Conservation (phyloP, 202 grass and related monocot genomes). For the Setaria italica region DNA sequence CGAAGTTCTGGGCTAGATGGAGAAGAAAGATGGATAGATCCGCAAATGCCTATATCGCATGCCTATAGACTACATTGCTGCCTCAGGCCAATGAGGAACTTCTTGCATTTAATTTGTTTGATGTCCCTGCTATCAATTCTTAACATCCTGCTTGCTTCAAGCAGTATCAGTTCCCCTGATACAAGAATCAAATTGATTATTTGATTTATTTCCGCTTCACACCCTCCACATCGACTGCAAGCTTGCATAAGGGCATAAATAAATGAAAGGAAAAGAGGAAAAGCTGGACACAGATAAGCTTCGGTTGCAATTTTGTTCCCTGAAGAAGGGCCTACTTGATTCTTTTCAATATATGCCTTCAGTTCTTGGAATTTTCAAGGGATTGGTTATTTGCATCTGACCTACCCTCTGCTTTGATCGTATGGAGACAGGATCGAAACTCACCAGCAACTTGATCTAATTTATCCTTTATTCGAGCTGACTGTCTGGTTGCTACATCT, state of each 20-base stretch:
- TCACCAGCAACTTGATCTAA: not conserved
- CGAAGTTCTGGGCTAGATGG: too few species aligned
- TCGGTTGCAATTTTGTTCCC: not conserved
- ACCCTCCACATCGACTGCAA: not conserved
- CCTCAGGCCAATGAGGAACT: not conserved
- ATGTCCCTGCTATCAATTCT: not conserved
- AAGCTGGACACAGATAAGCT: not conserved
- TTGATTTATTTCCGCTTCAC: not conserved
- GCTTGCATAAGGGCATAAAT: not conserved
- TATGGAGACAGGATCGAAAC: not conserved
- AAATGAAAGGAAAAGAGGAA: not conserved
- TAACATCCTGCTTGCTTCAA: not conserved
- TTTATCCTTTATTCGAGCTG: conserved; percentile 7
- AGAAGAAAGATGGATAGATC: too few species aligned
- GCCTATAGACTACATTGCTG: too few species aligned
- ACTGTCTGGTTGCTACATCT: conserved; percentile 35
- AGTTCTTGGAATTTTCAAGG: not conserved
- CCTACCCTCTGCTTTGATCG: not conserved
- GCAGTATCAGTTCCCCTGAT: not conserved
- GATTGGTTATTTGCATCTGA: not conserved
- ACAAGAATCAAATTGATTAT: conserved; percentile 2
- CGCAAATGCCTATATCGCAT: too few species aligned
- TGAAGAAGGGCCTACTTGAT: not conserved
- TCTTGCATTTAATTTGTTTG: not conserved
- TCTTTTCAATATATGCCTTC: not conserved